phyloP scores from a whole-genome alignment of 1,139 yeast species.

The Scheffersomyces lignicola region DNA sequence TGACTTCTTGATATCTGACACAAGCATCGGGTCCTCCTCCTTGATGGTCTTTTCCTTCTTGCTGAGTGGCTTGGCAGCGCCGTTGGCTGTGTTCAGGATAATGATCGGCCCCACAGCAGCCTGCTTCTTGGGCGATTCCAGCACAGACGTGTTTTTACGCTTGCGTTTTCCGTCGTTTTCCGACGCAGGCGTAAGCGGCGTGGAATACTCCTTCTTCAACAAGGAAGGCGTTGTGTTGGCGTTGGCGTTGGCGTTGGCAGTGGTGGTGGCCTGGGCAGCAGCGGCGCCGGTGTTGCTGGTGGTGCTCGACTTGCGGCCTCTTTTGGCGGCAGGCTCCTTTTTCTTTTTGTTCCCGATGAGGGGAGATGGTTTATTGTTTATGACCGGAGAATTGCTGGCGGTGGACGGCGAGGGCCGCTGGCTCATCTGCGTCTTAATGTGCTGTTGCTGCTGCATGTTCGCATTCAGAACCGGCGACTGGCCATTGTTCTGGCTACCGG shows the following conservation, averaged over 20 bases:
- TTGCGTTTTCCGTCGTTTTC: conserved; percentile 31
- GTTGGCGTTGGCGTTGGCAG: conserved; percentile 6
- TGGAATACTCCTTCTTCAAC: conserved; percentile 36
- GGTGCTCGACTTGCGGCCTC: conserved; percentile 37
- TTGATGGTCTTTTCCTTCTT: conserved; percentile 28
- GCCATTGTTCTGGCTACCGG: conserved; percentile 15
- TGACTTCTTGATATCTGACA: conserved; percentile 11
- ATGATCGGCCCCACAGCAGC: conserved; percentile 15
- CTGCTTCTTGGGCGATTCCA: conserved; percentile 39
- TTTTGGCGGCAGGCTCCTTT: conserved; percentile 30
- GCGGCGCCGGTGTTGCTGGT: conserved; percentile 14
- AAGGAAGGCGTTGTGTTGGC: conserved; percentile 25
- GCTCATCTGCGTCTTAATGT: conserved; percentile 13
- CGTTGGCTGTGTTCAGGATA: no score
- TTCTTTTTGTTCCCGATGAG: conserved; percentile 23
- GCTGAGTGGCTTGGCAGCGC: conserved; percentile 18
- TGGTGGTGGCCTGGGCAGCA: conserved; percentile 6
- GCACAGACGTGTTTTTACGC: conserved; percentile 21
- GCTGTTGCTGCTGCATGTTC: conserved; percentile 15
- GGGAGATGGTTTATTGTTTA: conserved; percentile 41
- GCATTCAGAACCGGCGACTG: no score
- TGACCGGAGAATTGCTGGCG: conserved; percentile 30
- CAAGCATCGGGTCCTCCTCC: conserved; percentile 27
- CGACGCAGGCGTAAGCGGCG: conserved; percentile 47
- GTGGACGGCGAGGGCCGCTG: conserved; percentile 29